These are phyloP conservation scores for Anthoceros angustus DNA, from an alignment of 225 moss, liverwort and hornwort genomes.

Conservation along the genomic window DNA sequence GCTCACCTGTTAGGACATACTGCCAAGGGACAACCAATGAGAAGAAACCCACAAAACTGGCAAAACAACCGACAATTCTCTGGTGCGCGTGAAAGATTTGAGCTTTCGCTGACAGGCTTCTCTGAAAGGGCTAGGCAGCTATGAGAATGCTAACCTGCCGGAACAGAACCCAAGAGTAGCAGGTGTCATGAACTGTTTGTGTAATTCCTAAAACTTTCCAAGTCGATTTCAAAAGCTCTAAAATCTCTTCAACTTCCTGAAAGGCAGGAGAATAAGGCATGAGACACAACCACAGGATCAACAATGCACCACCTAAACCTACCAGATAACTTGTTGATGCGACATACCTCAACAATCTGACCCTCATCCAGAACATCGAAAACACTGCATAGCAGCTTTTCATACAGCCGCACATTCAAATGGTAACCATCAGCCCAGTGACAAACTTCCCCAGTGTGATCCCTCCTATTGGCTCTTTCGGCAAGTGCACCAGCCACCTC, in stretches of 20 bases:
- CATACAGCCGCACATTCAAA: conserved; percentile 82
- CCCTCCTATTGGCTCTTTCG: conserved; percentile 70
- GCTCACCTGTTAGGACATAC: conserved; percentile 86
- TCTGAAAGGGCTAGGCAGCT: too few species aligned
- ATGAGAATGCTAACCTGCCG: conserved; percentile 36
- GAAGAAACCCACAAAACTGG: conserved; percentile 8
- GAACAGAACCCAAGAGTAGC: conserved; percentile 93
- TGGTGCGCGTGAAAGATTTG: too few species aligned
- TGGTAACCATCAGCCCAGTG: conserved; percentile 99
- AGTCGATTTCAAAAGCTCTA: conserved; percentile 88
- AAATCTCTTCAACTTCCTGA: conserved; percentile 83
- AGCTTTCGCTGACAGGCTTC: too few species aligned
- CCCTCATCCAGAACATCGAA: conserved; percentile 94
- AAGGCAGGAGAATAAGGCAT: not conserved
- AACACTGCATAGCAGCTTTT: conserved; percentile 82
- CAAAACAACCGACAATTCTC: not conserved
- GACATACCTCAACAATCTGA: conserved; percentile 57
- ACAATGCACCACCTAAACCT: not conserved
- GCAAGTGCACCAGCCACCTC: conserved; percentile 47
- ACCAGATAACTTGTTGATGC: not conserved
- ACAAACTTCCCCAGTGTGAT: conserved; percentile 76
- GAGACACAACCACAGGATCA: not conserved
- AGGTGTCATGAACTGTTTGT: conserved; percentile 81
- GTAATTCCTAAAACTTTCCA: conserved; percentile 89
- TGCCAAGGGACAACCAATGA: conserved; percentile 14